phyloP scores from a whole-genome alignment of 164 flowering plant genomes.

The Stephania cephalantha region DNA sequence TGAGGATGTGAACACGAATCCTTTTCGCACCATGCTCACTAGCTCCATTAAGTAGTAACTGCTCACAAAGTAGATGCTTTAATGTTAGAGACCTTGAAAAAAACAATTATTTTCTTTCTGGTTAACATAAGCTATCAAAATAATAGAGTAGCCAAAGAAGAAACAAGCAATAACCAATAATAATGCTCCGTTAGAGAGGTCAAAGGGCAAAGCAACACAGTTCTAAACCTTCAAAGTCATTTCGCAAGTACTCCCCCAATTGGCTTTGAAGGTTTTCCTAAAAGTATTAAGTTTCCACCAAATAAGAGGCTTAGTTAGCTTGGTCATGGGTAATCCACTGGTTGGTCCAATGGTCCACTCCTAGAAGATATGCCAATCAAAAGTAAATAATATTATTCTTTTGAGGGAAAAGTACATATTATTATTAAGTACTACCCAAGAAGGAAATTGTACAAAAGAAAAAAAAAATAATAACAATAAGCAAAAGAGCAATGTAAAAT shows the following conservation, averaged over 20 bases:
- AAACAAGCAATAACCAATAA: background rate
- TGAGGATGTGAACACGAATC: slow-evolving; percentile 86
- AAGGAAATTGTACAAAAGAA: background rate
- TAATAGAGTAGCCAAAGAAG: background rate
- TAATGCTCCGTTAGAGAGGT: background rate
- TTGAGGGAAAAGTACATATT: background rate
- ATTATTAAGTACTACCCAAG: background rate
- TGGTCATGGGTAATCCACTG: background rate
- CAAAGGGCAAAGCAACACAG: background rate
- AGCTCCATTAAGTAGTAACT: slow-evolving; percentile 86
- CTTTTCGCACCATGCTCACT: slow-evolving; percentile 82
- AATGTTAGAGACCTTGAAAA: background rate
- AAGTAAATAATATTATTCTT: background rate
- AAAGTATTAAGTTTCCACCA: background rate
- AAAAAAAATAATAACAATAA: background rate
- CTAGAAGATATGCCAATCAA: background rate
- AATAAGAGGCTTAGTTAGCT: background rate
- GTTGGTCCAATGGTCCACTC: background rate
- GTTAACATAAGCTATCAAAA: background rate
- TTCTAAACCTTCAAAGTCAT: background rate
- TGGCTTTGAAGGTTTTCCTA: background rate
- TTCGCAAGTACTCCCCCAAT: background rate
- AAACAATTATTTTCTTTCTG: background rate
- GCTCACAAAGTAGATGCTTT: slow-evolving; percentile 16
- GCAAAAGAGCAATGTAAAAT: background rate